phyloP scores from a whole-genome alignment of 2,329 filamentous ascomycete species.

The Verticillium zaregamsianum region DNA sequence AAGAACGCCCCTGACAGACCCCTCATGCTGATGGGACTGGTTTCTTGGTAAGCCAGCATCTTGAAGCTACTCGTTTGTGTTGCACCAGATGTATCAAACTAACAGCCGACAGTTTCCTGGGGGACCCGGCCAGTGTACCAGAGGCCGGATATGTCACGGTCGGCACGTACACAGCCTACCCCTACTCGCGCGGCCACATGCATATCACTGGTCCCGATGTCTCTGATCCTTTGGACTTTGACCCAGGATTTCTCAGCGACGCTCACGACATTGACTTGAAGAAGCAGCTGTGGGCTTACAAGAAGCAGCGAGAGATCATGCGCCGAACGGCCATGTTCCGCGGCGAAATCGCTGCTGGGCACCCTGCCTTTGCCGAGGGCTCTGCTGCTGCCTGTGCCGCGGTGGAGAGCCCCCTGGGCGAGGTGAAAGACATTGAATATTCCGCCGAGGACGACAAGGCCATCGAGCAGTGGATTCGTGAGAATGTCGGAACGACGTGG shows the following conservation, averaged over 20 bases:
- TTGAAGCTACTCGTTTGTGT: background rate
- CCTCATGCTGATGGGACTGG: conserved; percentile 15
- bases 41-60: conserved; percentile 12
- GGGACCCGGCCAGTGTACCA: conserved; percentile 31
- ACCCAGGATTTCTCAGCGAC: conserved; percentile 46
- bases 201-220: conserved; percentile 41
- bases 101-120: conserved; percentile 14
- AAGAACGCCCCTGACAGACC: conserved; percentile 18
- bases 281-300: conserved; percentile 62
- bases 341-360: conserved; percentile 37
- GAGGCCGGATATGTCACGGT: conserved; percentile 44
- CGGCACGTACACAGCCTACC: conserved; percentile 52
- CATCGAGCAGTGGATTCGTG: conserved; percentile 40
- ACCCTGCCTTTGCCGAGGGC: conserved; percentile 38
- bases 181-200: conserved; percentile 54
- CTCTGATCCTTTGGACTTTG: conserved; percentile 40
- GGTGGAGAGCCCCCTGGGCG: conserved; percentile 29
- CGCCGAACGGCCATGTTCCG: conserved; percentile 52
- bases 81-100: background rate
- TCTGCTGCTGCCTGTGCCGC: conserved; percentile 44
- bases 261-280: conserved; percentile 49
- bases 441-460: conserved; percentile 43
- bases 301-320: conserved; percentile 58
- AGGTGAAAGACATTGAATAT: conserved; percentile 40
- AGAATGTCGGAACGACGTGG: conserved; percentile 38